These are phyloP conservation scores for Boletellus ananas DNA, from an alignment of 768 basidiomycete species.

Conservation along the genomic window DNA sequence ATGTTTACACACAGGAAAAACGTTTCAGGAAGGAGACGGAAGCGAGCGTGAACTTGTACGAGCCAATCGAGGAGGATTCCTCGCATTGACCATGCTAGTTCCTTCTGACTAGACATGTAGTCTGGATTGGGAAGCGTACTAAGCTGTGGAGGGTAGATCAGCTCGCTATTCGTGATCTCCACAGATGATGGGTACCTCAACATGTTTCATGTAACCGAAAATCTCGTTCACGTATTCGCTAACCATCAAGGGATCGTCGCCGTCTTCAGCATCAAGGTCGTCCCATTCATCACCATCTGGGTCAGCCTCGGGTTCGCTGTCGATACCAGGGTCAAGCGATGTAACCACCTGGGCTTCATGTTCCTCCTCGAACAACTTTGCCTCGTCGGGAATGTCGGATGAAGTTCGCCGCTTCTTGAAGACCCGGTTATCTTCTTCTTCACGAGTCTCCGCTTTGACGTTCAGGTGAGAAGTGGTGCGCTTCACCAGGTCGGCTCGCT, in stretches of 20 bases:
- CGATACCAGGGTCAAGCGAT: slow-evolving; percentile 38
- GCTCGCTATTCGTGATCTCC: background rate
- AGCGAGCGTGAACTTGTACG: slow-evolving; percentile 84
- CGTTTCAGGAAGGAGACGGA: slow-evolving; percentile 84
- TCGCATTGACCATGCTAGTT: slow-evolving; percentile 87
- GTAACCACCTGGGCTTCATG: slow-evolving; percentile 34
- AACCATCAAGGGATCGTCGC: slow-evolving; percentile 94
- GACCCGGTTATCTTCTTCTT: slow-evolving; percentile 55
- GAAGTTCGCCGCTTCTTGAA: slow-evolving; percentile 78
- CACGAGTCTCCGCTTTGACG: slow-evolving; percentile 37
- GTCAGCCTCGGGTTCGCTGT: slow-evolving; percentile 59
- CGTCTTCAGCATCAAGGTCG: slow-evolving; percentile 89
- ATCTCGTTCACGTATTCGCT: slow-evolving; percentile 95
- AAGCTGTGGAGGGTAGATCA: slow-evolving; percentile 42
- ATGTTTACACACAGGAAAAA: slow-evolving; percentile 88
- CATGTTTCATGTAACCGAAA: slow-evolving; percentile 81
- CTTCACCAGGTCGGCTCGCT: slow-evolving; percentile 25
- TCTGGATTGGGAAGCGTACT: slow-evolving; percentile 76
- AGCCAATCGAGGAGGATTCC: slow-evolving; percentile 91
- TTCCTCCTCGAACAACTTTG: slow-evolving; percentile 39
- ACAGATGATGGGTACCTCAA: slow-evolving; percentile 56
- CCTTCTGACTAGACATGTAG: slow-evolving; percentile 82
- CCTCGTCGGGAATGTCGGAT: slow-evolving; percentile 50
- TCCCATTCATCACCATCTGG: slow-evolving; percentile 73
- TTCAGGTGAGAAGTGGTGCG: slow-evolving; percentile 33